These are phyloP conservation scores for Eucalyptus dawsonii DNA, from an alignment of 345 rosid species.

Conservation along the genomic window DNA sequence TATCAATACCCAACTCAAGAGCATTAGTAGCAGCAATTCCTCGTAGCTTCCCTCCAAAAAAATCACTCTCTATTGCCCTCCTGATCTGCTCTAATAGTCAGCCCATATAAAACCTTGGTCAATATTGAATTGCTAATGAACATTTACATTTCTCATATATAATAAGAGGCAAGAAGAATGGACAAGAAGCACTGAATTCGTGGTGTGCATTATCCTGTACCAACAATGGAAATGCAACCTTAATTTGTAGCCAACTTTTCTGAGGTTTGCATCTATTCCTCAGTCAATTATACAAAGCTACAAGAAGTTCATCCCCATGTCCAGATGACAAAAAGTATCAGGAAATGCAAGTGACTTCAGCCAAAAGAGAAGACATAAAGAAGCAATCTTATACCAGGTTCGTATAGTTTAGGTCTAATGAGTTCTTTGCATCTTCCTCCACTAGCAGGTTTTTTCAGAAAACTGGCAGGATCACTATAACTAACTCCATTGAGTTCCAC, in stretches of 20 bases:
- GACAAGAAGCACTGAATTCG: background rate
- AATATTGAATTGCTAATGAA: background rate
- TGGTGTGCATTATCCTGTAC: background rate
- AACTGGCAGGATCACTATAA: background rate
- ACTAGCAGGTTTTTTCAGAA: background rate
- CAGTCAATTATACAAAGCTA: background rate
- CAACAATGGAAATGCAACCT: background rate
- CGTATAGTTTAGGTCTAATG: background rate
- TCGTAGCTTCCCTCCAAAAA: slow-evolving; percentile 75
- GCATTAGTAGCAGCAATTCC: slow-evolving; percentile 97
- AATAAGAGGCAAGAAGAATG: background rate
- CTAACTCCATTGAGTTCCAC: background rate
- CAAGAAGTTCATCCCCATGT: background rate
- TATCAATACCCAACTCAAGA: slow-evolving; percentile 96
- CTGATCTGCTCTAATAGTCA: slow-evolving; percentile 41
- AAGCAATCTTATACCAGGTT: background rate
- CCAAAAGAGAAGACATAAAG: background rate
- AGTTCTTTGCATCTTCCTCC: background rate
- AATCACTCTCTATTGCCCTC: slow-evolving; percentile 72
- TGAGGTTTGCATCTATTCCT: background rate
- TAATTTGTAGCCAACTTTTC: background rate
- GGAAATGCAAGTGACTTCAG: background rate
- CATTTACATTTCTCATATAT: background rate
- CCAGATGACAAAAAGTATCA: background rate
- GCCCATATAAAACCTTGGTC: background rate